Evolutionary conservation across 2,329 filamentous ascomycete genomes (phyloP).

Genomic region (Beauveria australis): DNA sequence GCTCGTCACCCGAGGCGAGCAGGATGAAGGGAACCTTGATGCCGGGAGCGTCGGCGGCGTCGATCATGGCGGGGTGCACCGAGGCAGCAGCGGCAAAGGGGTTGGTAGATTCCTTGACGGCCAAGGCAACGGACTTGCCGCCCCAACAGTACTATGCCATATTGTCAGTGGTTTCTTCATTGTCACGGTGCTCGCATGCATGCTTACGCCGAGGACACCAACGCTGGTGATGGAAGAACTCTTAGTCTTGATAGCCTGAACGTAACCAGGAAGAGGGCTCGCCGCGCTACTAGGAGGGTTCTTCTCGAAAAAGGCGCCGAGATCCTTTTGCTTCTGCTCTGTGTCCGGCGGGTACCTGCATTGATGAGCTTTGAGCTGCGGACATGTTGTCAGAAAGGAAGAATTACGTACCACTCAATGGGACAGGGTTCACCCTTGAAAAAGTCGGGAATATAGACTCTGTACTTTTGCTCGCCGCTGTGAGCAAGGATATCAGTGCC

Average conservation of each 20-base stretch:
- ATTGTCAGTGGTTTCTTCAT: not conserved
- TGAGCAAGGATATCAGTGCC: conserved; percentile 59
- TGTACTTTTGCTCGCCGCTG: conserved; percentile 57
- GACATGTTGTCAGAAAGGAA: not conserved
- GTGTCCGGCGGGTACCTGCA: conserved; percentile 53
- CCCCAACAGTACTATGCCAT: conserved; percentile 57
- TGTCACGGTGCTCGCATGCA: not conserved
- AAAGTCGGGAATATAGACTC: conserved; percentile 87
- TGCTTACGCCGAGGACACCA: conserved; percentile 51
- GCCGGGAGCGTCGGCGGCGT: conserved; percentile 49
- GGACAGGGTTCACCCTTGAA: conserved; percentile 65
- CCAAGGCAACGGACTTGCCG: conserved; percentile 54
- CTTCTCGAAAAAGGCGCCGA: conserved; percentile 50
- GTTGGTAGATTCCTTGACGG: conserved; percentile 40
- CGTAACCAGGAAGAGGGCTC: conserved; percentile 43
- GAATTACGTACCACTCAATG: conserved; percentile 37
- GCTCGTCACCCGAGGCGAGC: conserved; percentile 60
- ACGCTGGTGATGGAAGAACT: conserved; percentile 49
- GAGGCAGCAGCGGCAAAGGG: conserved; percentile 47
- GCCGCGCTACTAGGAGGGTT: conserved; percentile 40
- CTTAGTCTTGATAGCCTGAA: conserved; percentile 42
- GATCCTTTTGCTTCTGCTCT: conserved; percentile 52
- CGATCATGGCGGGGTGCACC: conserved; percentile 56
- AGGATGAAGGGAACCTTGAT: conserved; percentile 55
- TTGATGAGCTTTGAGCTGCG: not conserved